phyloP scores from a whole-genome alignment of 164 flowering plant genomes.

The Malania oleifera region DNA sequence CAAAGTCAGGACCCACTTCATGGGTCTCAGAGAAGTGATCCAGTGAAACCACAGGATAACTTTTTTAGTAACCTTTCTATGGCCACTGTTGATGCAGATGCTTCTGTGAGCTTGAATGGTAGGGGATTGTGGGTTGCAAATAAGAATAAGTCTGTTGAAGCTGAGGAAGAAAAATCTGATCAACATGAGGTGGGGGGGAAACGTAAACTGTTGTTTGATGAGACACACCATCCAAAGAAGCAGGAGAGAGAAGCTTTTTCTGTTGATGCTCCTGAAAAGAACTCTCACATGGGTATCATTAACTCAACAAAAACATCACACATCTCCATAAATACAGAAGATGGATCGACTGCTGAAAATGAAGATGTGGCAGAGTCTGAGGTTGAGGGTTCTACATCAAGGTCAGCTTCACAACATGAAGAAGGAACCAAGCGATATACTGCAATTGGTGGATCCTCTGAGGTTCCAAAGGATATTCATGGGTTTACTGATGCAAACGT shows the following conservation, averaged over 20 bases:
- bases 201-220: constrained; percentile 55
- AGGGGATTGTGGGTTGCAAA: constrained; percentile 39
- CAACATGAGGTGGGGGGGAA: constrained; percentile 28
- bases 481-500: constrained; percentile 27
- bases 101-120: constrained; percentile 35
- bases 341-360: constrained; percentile 78
- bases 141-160: constrained; percentile 28
- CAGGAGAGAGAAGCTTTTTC: constrained; percentile 46
- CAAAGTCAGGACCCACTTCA: constrained; percentile 33
- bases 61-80: constrained; percentile 56
- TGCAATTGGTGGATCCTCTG: constrained; percentile 32
- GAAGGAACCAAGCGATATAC: constrained; percentile 35
- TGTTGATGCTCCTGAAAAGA: constrained; percentile 38
- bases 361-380: constrained; percentile 95
- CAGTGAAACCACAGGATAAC: constrained; percentile 42
- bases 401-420: constrained; percentile 37
- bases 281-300: not conserved
- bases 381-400: constrained; percentile 65
- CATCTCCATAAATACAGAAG: constrained; percentile 69
- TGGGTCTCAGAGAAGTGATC: constrained; percentile 36
- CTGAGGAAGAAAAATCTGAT: constrained; percentile 34
- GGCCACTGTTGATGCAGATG: constrained; percentile 32
- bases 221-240: constrained; percentile 49
- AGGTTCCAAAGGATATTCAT: constrained; percentile 40
- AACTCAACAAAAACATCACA: constrained; percentile 35